Conservation (phyloP, 1,284 basidiomycete species). For the Cystobasidium slooffiae region DNA sequence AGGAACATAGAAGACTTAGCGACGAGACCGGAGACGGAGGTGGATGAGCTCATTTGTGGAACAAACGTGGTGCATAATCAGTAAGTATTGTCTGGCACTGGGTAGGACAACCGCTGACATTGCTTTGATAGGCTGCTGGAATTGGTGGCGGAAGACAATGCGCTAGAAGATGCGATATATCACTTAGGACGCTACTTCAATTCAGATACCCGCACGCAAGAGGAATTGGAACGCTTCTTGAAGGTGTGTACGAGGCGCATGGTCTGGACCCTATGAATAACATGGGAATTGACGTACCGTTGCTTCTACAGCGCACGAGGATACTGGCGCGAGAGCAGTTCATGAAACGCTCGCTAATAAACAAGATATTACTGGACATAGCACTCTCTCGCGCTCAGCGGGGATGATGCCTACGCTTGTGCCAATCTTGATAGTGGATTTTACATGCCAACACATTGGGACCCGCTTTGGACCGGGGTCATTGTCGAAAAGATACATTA, state of each 20-base stretch:
- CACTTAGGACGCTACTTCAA: conserved; percentile 93
- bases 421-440: no score
- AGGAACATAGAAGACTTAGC: conserved; percentile 70
- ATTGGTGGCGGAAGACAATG: conserved; percentile 96
- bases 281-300: neutral
- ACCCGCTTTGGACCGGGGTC: no score
- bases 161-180: conserved; percentile 97
- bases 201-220: conserved; percentile 67
- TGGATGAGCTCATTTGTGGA: conserved; percentile 91
- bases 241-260: conserved; percentile 64
- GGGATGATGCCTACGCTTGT: neutral
- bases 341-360: conserved; percentile 65
- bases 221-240: conserved; percentile 89
- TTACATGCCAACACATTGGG: no score
- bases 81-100: conserved; percentile 63
- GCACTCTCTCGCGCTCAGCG: conserved; percentile 41
- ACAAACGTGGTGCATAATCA: conserved; percentile 96
- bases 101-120: neutral
- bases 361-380: conserved; percentile 52
- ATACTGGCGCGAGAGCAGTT: conserved; percentile 91
- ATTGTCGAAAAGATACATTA: no score
- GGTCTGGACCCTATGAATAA: conserved; percentile 22
- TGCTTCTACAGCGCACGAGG: conserved; percentile 71
- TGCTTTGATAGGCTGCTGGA: conserved; percentile 75
- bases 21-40: conserved; percentile 75